phyloP scores from a whole-genome alignment of 495 filamentous ascomycete genomes.

The Haplographium delicatum region DNA sequence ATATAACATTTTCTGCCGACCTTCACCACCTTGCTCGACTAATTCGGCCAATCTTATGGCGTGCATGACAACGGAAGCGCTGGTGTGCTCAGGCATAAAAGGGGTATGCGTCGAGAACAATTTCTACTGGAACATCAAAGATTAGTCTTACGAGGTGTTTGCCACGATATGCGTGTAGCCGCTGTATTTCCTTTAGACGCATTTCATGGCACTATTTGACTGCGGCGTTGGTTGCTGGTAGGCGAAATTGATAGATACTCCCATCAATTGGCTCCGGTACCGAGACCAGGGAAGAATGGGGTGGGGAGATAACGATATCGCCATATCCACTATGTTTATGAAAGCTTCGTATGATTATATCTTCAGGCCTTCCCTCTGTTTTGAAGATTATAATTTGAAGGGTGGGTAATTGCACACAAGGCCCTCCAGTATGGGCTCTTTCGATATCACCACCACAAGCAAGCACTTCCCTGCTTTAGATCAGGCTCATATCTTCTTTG shows the following conservation, averaged over 20 bases:
- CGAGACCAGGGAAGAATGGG: no score
- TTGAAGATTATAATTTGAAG: no score
- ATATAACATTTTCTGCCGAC: constrained; percentile 8
- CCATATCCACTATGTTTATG: background rate
- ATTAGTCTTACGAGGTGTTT: constrained; percentile 8
- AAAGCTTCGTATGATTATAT: background rate
- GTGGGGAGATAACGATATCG: no score
- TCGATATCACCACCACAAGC: constrained; percentile 51
- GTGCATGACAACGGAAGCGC: constrained; percentile 19
- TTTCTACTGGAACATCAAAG: constrained; percentile 12
- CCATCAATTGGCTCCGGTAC: no score
- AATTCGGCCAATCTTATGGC: background rate
- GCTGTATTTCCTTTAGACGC: constrained; percentile 8
- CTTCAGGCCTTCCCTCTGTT: no score
- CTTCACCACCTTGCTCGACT: constrained; percentile 12
- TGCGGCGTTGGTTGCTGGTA: no score
- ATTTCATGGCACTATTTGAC: background rate
- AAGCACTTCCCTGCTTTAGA: constrained; percentile 60
- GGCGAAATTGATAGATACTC: no score
- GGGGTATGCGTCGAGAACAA: constrained; percentile 5
- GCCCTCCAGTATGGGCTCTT: constrained; percentile 19
- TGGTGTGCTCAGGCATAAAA: constrained; percentile 12
- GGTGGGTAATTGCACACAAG: no score
- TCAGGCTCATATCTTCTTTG: constrained; percentile 62
- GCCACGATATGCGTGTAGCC: constrained; percentile 21